Evolutionary conservation across 129 eudicot species (phyloP).

Genomic region (Chrysanthemum lavandulifolium): DNA sequence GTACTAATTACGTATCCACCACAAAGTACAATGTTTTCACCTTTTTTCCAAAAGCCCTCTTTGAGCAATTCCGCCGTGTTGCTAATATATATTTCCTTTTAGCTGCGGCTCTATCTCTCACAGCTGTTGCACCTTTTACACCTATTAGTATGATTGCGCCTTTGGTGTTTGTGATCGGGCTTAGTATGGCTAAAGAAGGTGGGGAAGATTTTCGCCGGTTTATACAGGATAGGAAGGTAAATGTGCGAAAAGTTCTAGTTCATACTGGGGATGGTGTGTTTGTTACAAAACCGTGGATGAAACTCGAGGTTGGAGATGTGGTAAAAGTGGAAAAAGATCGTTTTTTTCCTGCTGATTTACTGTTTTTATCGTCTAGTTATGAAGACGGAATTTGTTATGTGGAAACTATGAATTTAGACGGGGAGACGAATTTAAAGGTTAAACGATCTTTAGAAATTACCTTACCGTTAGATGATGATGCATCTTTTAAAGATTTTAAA

Average conservation of each 20-base stretch:
- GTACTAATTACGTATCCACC: conserved; percentile 43
- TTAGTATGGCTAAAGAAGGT: conserved; percentile 49
- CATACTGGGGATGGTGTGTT: conserved; percentile 41
- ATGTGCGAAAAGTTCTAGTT: conserved; percentile 41
- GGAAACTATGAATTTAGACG: conserved; percentile 53
- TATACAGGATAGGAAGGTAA: conserved; percentile 52
- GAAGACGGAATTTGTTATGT: conserved; percentile 65
- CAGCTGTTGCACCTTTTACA: conserved; percentile 40
- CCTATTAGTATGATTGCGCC: conserved; percentile 50
- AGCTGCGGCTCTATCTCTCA: conserved; percentile 42
- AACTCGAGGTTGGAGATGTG: conserved; percentile 45
- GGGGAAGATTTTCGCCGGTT: conserved; percentile 49
- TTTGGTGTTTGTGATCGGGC: conserved; percentile 41
- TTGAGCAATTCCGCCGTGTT: conserved; percentile 52
- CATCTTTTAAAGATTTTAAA: conserved; percentile 32
- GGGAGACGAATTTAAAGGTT: conserved; percentile 51
- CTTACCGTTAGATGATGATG: conserved; percentile 38
- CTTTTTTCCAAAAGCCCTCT: conserved; percentile 44
- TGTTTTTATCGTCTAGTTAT: conserved; percentile 46
- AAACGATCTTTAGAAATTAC: conserved; percentile 48
- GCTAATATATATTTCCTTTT: conserved; percentile 49
- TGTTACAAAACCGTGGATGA: conserved; percentile 42
- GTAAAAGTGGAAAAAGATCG: conserved; percentile 51
- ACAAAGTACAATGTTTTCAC: conserved; percentile 46
- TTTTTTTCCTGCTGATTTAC: conserved; percentile 50